Evolutionary conservation across 2,329 filamentous ascomycete species (phyloP).

Genomic region (Fusarium beomiforme): DNA sequence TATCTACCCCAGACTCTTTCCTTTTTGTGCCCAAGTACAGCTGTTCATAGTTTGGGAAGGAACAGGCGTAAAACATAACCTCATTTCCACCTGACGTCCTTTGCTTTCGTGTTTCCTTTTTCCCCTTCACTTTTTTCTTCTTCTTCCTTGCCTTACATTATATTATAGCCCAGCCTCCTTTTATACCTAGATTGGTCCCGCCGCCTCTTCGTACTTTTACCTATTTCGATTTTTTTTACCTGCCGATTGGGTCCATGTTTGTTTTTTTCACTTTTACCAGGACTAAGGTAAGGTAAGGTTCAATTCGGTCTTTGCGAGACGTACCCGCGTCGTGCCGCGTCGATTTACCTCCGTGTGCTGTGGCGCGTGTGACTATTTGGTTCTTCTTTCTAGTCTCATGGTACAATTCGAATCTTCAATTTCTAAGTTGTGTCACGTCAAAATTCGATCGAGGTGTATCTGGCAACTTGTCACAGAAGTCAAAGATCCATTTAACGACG

Average conservation of each 20-base stretch:
- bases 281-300: slow-evolving; percentile 1
- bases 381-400: background rate
- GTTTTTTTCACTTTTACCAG: background rate
- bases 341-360: background rate
- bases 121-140: background rate
- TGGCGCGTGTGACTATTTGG: slow-evolving; percentile 16
- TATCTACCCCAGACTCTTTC: background rate
- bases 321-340: slow-evolving; percentile 32
- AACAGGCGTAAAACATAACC: slow-evolving; percentile 4
- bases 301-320: slow-evolving; percentile 1
- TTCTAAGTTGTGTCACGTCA: background rate
- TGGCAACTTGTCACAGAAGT: background rate
- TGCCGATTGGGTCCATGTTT: slow-evolving; percentile 5
- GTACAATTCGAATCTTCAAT: background rate
- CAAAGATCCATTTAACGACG: background rate
- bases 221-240: slow-evolving; percentile 2
- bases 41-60: slow-evolving; percentile 12
- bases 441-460: background rate
- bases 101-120: slow-evolving; percentile 25
- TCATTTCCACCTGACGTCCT: slow-evolving; percentile 34
- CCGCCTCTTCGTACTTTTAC: slow-evolving; percentile 25
- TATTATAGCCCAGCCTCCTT: slow-evolving; percentile 15
- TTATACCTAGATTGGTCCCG: slow-evolving; percentile 4
- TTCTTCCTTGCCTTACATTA: background rate
- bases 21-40: background rate